Conservation (phyloP, 2,329 filamentous ascomycete species). For the Ophiocordyceps unilateralis region DNA sequence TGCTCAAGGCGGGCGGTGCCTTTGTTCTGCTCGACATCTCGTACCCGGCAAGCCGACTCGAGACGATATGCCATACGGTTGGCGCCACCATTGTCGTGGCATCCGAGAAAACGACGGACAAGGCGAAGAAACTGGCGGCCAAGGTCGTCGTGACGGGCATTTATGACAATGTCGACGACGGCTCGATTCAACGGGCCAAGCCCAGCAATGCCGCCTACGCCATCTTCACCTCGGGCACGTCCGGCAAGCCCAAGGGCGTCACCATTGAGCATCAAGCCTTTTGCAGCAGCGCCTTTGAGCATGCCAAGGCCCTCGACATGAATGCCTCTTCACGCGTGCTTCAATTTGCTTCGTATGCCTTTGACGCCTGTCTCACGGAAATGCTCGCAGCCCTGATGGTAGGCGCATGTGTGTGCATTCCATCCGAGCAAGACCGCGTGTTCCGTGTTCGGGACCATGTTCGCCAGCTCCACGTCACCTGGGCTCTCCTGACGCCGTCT, state of each 20-base stretch:
- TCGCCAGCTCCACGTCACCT: slow-evolving; percentile 1
- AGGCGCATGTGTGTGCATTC: slow-evolving; percentile 2
- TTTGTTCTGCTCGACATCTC: slow-evolving; percentile 10
- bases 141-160: too few species aligned
- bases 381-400: neutral
- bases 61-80: slow-evolving; percentile 2
- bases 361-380: slow-evolving; percentile 2
- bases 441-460: slow-evolving; percentile 1
- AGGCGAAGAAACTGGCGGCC: too few species aligned
- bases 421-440: slow-evolving; percentile 1
- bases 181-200: too few species aligned
- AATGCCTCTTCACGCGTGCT: neutral
- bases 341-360: slow-evolving; percentile 3
- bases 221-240: slow-evolving; percentile 1
- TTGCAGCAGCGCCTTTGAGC: neutral
- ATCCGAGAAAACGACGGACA: neutral
- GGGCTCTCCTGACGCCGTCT: slow-evolving; percentile 1
- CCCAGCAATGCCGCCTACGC: neutral
- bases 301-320: neutral
- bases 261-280: neutral
- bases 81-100: slow-evolving; percentile 2
- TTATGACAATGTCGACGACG: too few species aligned
- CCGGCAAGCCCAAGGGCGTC: slow-evolving; percentile 22
- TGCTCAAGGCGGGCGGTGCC: slow-evolving; percentile 11
- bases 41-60: slow-evolving; percentile 1